Conservation (phyloP, 257 asterid species). For the Buddleja alternifolia region DNA sequence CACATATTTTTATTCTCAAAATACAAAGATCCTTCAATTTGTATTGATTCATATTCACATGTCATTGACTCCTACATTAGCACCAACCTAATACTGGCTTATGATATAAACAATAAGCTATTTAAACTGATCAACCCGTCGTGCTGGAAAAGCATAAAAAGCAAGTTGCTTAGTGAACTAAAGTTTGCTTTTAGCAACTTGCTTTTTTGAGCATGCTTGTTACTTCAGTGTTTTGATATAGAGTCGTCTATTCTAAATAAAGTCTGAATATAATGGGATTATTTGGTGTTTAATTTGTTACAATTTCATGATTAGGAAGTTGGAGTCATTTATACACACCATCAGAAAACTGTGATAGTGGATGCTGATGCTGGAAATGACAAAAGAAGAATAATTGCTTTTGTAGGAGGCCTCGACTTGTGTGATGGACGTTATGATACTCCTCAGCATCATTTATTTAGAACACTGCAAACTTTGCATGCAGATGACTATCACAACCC, state of each 20-base stretch:
- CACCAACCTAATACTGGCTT: no score
- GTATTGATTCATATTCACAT: no score
- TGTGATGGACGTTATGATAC: conserved; percentile 96
- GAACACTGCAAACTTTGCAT: conserved; percentile 72
- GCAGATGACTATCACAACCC: conserved; percentile 96
- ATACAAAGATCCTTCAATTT: background rate
- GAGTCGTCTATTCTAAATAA: conserved; percentile 15
- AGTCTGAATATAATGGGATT: conserved; percentile 12
- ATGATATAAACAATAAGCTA: background rate
- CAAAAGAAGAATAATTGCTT: conserved; percentile 75
- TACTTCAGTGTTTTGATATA: conserved; percentile 12
- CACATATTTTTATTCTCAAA: background rate
- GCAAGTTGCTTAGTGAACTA: conserved; percentile 5
- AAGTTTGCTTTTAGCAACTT: background rate
- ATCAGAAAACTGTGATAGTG: conserved; percentile 91
- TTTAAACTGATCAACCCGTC: background rate
- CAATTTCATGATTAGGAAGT: conserved; percentile 72
- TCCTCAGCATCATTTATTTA: conserved; percentile 77
- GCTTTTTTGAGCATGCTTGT: background rate
- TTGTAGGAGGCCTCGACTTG: conserved; percentile 93
- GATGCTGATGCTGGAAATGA: conserved; percentile 95
- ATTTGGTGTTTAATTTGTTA: conserved; percentile 23
- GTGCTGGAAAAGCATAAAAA: background rate
- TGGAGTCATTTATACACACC: conserved; percentile 92
- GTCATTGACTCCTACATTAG: no score